Percentiles rank a stretch among this genome's conserved stretches.
Evolutionary conservation across 768 basidiomycete genomes (phyloP).

Genomic region (Amanita pallidorosea): DNA sequence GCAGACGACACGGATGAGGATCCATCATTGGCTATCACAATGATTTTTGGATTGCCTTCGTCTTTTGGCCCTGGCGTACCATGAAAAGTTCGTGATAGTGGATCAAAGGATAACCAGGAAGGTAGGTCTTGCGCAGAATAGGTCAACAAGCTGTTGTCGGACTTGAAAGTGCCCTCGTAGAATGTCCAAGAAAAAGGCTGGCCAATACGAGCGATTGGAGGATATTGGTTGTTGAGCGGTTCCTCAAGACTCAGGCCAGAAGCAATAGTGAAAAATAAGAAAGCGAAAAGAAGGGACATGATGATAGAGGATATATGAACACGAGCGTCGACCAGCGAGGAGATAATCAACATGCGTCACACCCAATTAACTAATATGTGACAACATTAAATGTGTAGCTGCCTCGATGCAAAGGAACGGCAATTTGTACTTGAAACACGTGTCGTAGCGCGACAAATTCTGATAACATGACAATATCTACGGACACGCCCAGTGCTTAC

Average conservation of each 20-base stretch:
- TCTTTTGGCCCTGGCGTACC: conserved; percentile 60
- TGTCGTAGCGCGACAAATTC: too few relatives aligned
- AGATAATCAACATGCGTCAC: background rate
- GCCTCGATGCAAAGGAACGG: too few relatives aligned
- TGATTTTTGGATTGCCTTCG: conserved; percentile 50
- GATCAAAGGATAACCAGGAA: conserved; percentile 69
- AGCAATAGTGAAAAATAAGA: conserved; percentile 1
- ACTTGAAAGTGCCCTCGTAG: conserved; percentile 53
- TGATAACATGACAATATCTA: too few relatives aligned
- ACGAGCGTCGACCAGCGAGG: conserved; percentile 6
- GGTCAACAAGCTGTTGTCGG: conserved; percentile 26
- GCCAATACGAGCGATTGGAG: conserved; percentile 62
- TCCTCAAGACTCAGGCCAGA: conserved; percentile 29
- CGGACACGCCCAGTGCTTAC: background rate
- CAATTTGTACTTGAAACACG: too few relatives aligned
- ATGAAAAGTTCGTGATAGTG: conserved; percentile 42
- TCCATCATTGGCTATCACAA: conserved; percentile 50
- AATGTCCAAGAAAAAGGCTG: conserved; percentile 62
- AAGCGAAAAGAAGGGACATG: conserved; percentile 6
- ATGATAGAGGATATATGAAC: background rate
- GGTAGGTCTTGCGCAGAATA: conserved; percentile 56
- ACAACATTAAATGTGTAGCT: too few relatives aligned
- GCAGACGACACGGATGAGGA: conserved; percentile 38
- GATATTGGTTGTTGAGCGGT: conserved; percentile 64
- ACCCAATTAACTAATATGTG: too few relatives aligned